Conservation (phyloP, 2,329 filamentous ascomycete genomes). For the Fusarium humuli region DNA sequence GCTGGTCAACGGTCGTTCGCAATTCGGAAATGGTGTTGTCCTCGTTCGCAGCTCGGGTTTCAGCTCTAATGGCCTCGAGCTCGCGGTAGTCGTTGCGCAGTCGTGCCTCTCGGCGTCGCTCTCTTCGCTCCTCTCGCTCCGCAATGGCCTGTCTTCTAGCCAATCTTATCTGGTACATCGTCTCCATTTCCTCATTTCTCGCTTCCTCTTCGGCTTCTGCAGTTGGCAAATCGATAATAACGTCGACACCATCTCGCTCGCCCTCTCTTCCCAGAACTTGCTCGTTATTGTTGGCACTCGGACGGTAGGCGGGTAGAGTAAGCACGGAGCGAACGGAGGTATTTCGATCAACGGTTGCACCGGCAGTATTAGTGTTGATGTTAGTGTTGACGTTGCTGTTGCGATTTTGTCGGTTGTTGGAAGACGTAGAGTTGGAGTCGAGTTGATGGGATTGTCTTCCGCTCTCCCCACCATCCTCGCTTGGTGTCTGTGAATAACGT, state of each 20-base stretch:
- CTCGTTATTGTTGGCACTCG: constrained; percentile 78
- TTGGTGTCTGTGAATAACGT: constrained; percentile 50
- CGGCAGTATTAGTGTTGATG: constrained; percentile 39
- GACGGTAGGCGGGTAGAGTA: constrained; percentile 88
- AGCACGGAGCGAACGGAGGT: constrained; percentile 93
- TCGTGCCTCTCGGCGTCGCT: constrained; percentile 77
- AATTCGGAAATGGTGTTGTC: constrained; percentile 68
- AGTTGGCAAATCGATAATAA: constrained; percentile 86
- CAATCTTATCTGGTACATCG: constrained; percentile 87
- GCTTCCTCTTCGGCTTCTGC: constrained; percentile 81
- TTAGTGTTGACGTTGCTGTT: constrained; percentile 25
- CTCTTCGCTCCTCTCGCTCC: constrained; percentile 81
- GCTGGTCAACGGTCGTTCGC: constrained; percentile 65
- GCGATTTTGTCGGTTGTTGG: constrained; percentile 27
- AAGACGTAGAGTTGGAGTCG: constrained; percentile 34
- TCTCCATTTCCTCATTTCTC: constrained; percentile 91
- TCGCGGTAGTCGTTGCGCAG: constrained; percentile 75
- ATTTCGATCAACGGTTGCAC: constrained; percentile 75
- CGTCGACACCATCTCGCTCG: constrained; percentile 90
- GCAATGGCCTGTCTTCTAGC: constrained; percentile 79
- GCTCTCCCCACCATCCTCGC: constrained; percentile 46
- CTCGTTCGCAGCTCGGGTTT: constrained; percentile 60
- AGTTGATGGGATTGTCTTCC: constrained; percentile 45
- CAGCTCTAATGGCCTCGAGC: constrained; percentile 73
- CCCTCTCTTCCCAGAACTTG: constrained; percentile 88